Evolutionary conservation across 306 rosid genomes (phyloP).

Genomic region (Rosa rugosa): DNA sequence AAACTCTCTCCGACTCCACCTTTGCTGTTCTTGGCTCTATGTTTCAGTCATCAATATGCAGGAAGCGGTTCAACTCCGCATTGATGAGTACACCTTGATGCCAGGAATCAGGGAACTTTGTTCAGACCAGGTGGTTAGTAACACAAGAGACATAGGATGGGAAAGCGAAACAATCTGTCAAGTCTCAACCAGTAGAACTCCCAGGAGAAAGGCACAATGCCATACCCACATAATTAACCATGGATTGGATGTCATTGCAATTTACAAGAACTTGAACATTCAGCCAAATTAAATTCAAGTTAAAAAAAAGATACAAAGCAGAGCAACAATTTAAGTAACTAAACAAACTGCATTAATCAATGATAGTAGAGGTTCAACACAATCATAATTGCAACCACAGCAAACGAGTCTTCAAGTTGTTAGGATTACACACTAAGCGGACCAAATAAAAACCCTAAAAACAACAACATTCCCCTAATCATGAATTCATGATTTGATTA

Average conservation of each 20-base stretch:
- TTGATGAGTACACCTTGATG: no score
- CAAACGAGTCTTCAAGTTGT: neutral
- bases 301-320: neutral
- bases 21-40: no score
- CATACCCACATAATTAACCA: neutral
- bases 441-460: neutral
- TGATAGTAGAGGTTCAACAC: neutral
- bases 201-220: no score
- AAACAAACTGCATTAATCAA: neutral
- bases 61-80: no score
- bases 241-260: neutral
- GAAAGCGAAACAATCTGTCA: no score
- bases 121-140: no score
- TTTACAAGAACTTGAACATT: neutral
- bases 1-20: no score
- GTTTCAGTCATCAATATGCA: no score
- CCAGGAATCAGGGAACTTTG: no score
- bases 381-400: slow-evolving; percentile 5
- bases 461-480: neutral
- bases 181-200: no score
- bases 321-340: neutral
- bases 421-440: neutral
- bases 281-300: neutral
- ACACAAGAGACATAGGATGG: no score
- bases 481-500: neutral